Conservation (phyloP, 108 stramenopile species). For the Pseudonitzschia multiseries region DNA sequence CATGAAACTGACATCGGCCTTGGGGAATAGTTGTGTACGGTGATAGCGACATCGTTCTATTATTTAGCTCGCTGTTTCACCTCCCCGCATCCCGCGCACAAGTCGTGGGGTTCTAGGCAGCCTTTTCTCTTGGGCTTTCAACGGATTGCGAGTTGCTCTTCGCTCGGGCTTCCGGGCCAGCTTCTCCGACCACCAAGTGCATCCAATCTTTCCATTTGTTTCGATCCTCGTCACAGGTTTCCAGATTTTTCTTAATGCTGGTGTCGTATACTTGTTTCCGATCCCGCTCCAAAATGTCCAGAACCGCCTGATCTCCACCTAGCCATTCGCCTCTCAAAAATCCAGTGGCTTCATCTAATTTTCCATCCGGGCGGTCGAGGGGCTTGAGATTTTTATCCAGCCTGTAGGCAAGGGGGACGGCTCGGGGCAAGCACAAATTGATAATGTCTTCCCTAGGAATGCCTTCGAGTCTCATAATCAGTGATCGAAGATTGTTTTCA, state of each 20-base stretch:
- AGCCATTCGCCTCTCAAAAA: conserved; percentile 80
- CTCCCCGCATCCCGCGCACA: neutral
- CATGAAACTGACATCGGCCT: neutral
- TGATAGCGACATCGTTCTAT: neutral
- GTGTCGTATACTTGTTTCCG: conserved; percentile 84
- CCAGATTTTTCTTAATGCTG: conserved; percentile 61
- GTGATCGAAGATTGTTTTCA: conserved; percentile 93
- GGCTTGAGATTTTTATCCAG: conserved; percentile 84
- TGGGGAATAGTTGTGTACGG: neutral
- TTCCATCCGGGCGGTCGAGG: conserved; percentile 60
- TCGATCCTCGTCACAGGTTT: conserved; percentile 39
- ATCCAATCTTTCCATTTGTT: conserved; percentile 70
- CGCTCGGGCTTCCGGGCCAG: conserved; percentile 21
- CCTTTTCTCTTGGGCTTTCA: conserved; percentile 11
- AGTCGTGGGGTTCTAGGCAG: neutral
- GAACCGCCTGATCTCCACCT: conserved; percentile 74
- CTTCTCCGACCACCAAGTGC: conserved; percentile 27
- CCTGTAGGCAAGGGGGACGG: conserved; percentile 87
- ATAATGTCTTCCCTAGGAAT: conserved; percentile 90
- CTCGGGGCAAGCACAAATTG: conserved; percentile 86
- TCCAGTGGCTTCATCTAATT: conserved; percentile 79
- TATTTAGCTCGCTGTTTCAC: neutral
- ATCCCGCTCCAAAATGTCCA: conserved; percentile 73
- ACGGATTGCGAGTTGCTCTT: conserved; percentile 2
- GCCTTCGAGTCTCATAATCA: conserved; percentile 93